These are phyloP conservation scores for Populus ilicifolia DNA, from an alignment of 345 rosid genomes.

Conservation along the genomic window DNA sequence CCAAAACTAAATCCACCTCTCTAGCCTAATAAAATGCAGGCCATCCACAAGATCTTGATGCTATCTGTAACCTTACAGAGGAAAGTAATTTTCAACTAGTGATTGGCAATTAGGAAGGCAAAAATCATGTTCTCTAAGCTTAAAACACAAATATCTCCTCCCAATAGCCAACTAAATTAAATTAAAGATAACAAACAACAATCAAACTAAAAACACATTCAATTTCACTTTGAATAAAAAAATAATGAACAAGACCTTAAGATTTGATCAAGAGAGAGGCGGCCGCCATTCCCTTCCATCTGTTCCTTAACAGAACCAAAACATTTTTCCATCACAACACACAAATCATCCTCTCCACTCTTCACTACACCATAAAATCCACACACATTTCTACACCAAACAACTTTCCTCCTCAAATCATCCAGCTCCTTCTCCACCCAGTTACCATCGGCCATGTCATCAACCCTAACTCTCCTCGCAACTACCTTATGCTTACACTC, in stretches of 20 bases:
- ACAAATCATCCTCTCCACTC: constrained; percentile 52
- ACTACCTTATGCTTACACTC: constrained; percentile 51
- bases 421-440: constrained; percentile 77
- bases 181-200: not conserved
- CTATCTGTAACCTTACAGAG: too few species aligned
- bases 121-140: too few species aligned
- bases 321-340: constrained; percentile 78
- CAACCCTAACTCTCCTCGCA: constrained; percentile 62
- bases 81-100: too few species aligned
- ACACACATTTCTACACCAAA: constrained; percentile 97
- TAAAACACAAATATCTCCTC: too few species aligned
- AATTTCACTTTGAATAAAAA: not conserved
- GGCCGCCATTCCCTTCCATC: constrained; percentile 85
- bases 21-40: too few species aligned
- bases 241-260: constrained; percentile 47
- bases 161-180: not conserved
- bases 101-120: too few species aligned
- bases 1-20: too few species aligned
- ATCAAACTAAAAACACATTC: not conserved
- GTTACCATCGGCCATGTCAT: constrained; percentile 75
- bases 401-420: constrained; percentile 56
- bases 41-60: too few species aligned
- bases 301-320: constrained; percentile 83
- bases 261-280: constrained; percentile 94
- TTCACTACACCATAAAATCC: constrained; percentile 78